Evolutionary conservation across 345 rosid species (phyloP), one percentile per base, ranked within the genome.

Genomic region (Jatropha curcas): DNA sequence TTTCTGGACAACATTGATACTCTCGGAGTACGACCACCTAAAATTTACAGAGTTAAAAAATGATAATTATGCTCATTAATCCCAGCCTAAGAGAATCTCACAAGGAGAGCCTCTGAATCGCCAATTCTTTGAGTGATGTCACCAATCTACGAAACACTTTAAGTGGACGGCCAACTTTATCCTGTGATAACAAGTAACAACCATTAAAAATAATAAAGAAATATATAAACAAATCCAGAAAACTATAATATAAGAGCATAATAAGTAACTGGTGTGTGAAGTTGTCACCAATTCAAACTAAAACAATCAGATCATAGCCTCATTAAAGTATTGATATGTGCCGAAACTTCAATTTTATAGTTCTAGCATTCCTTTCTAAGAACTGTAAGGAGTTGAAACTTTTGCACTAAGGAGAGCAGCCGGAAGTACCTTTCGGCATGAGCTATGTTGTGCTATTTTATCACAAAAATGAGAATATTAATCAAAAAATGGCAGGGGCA

Each of bases 101-200:
- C 66, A 11, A 55, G 59, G 79, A 62, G 60, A 84, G 62, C 60
- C 84, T 89, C 66, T 86, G 92, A 74, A 92, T 82, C 20, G 89
- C 77, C 78, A 85, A 76, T 85, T 92, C 99, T 81, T 95, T 87
- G 14, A 95, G 89, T 5, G 92, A 85, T 17, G 87, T 67, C 50
- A 89, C 97, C 64, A 91, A 80, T 77, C 99, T 84, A 22, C 83
- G 81, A 81, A 95, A 95, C 65, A 95, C 84, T 84, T 88, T 95
- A 24, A 92, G 88, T 80, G 84, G 79, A 81, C 80, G 92, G 55
- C 96, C 96, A 1, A 86, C 78, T 80, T 92, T 92, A 48, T 89
- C 94, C 98, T 92, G 89, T n/a, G 48, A 72, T 37, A 45, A 72
- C 56, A 62, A 37, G 57, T 7, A 60, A 70, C 14, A 25, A 60